These are phyloP conservation scores for Boletus rufocinnamomeus DNA, from an alignment of 768 basidiomycete species.

Conservation along the genomic window DNA sequence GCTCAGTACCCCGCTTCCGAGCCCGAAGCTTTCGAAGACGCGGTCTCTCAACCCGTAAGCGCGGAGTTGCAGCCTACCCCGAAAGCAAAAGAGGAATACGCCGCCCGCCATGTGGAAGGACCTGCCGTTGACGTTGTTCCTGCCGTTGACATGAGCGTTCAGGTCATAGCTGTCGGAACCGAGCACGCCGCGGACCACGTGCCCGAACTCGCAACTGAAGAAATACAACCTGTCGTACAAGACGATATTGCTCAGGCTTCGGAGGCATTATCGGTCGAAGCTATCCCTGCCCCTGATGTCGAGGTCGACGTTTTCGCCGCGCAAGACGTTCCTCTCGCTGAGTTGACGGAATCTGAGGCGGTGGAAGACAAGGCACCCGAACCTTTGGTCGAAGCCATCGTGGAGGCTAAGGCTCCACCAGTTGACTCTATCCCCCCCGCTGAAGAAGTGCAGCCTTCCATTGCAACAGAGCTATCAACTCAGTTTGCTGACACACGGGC, in stretches of 20 bases:
- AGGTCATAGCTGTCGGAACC: neutral
- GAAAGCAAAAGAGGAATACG: neutral
- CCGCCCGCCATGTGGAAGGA: neutral
- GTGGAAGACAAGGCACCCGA: slow-evolving; percentile 2
- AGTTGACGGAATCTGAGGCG: neutral
- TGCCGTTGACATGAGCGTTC: neutral
- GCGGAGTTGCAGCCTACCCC: slow-evolving; percentile 8
- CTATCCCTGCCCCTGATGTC: neutral
- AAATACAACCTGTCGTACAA: slow-evolving; percentile 1
- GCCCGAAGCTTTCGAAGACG: neutral
- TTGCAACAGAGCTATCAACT: slow-evolving; percentile 9
- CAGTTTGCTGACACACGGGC: neutral
- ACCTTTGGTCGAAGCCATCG: neutral
- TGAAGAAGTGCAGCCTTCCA: neutral
- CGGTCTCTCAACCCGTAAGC: slow-evolving; percentile 1
- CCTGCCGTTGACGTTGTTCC: neutral
- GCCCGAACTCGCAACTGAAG: neutral
- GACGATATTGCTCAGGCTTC: neutral
- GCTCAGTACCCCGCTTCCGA: neutral
- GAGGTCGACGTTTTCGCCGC: neutral
- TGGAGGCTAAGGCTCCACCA: neutral
- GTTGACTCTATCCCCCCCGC: neutral
- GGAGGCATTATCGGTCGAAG: neutral
- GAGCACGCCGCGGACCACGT: slow-evolving; percentile 12
- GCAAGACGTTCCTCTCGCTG: neutral